These are phyloP conservation scores for Rhodosporidiobolus odoratus DNA, from an alignment of 768 basidiomycete species.

Conservation along the genomic window DNA sequence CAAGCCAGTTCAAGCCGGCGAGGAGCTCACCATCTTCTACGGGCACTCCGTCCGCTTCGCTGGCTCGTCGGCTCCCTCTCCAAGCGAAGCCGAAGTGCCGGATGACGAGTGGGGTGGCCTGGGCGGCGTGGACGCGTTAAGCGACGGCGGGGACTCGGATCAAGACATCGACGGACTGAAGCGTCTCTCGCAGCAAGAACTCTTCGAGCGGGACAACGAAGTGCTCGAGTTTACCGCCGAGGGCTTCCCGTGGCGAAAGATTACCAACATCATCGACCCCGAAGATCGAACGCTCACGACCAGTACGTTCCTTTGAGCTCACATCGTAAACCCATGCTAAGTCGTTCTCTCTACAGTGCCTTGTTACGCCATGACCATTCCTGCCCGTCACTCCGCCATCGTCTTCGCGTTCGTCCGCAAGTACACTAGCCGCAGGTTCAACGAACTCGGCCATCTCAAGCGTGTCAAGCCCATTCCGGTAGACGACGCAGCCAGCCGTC, in stretches of 20 bases:
- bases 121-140: constrained; percentile 5
- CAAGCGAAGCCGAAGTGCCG: constrained; percentile 16
- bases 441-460: constrained; percentile 34
- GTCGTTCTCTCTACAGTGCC: constrained; percentile 9
- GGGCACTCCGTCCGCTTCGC: constrained; percentile 50
- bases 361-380: constrained; percentile 29
- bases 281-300: constrained; percentile 26
- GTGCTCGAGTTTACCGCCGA: constrained; percentile 29
- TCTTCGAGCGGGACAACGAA: constrained; percentile 22
- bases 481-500: background rate
- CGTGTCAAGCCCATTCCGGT: constrained; percentile 24
- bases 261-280: constrained; percentile 32
- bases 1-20: constrained; percentile 55
- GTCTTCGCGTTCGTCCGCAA: constrained; percentile 32
- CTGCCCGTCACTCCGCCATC: constrained; percentile 8
- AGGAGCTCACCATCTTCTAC: constrained; percentile 77
- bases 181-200: background rate
- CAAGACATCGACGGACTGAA: background rate
- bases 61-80: constrained; percentile 57
- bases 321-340: background rate
- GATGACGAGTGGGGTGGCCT: constrained; percentile 34
- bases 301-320: background rate
- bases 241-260: constrained; percentile 37
- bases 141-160: background rate
- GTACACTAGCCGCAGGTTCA: constrained; percentile 18